A percentile compares a stretch with the other conserved stretches of the same genome.
phyloP scores from a whole-genome alignment of 345 rosid genomes.

The Corchorus olitorius region DNA sequence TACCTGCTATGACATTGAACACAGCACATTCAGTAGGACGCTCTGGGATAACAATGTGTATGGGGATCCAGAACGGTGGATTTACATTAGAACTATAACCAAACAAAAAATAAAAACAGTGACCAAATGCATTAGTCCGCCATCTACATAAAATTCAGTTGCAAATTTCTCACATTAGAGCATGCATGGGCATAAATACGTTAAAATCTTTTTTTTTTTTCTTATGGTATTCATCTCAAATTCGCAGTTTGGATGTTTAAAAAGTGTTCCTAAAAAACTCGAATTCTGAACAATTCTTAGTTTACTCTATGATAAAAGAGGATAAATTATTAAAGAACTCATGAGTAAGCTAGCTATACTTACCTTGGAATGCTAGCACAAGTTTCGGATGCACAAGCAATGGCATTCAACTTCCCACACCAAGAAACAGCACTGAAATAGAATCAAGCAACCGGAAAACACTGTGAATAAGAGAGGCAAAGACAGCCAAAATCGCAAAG shows the following conservation, averaged over 20 bases:
- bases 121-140: constrained; percentile 1
- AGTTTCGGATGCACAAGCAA: constrained; percentile 98
- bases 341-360: background rate
- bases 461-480: background rate
- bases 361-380: constrained; percentile 98
- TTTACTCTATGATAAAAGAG: background rate
- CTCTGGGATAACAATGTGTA: constrained; percentile 94
- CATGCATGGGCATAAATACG: background rate
- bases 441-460: constrained; percentile 5
- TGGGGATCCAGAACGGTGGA: constrained; percentile 97
- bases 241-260: no score
- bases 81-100: constrained; percentile 77
- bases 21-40: constrained; percentile 88
- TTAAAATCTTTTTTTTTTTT: background rate
- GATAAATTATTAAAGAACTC: background rate
- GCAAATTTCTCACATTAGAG: no score
- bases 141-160: no score
- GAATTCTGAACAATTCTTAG: background rate
- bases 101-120: background rate
- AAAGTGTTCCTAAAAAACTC: background rate
- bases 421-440: constrained; percentile 88
- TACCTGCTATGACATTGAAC: no score
- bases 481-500: background rate
- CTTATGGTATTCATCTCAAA: background rate
- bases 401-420: constrained; percentile 98